phyloP scores from a whole-genome alignment of 495 filamentous ascomycete species.

The Alectoria sarmentosa region DNA sequence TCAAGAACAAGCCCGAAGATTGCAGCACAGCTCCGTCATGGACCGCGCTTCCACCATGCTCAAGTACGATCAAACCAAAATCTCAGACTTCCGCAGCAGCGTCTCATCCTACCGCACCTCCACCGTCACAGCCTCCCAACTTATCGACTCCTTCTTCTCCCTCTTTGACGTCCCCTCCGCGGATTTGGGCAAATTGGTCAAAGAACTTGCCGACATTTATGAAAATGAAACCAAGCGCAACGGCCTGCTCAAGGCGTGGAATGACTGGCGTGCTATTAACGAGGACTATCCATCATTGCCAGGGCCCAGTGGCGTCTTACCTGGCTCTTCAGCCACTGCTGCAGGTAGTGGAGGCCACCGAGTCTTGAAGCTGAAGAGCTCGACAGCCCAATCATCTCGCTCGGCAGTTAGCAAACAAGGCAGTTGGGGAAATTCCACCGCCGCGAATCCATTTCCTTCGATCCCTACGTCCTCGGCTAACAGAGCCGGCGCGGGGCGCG shows the following conservation, averaged over 20 bases:
- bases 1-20: slow-evolving; percentile 70
- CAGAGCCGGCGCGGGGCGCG: slow-evolving; percentile 34
- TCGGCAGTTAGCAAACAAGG: slow-evolving; percentile 48
- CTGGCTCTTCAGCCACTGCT: slow-evolving; percentile 39
- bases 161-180: slow-evolving; percentile 72
- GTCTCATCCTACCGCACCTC: slow-evolving; percentile 69
- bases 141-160: slow-evolving; percentile 75
- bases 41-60: slow-evolving; percentile 78
- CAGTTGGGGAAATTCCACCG: slow-evolving; percentile 40
- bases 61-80: slow-evolving; percentile 61
- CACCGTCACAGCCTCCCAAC: slow-evolving; percentile 57
- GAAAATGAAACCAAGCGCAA: slow-evolving; percentile 70
- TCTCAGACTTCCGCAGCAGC: slow-evolving; percentile 64
- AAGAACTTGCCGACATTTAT: slow-evolving; percentile 89
- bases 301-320: slow-evolving; percentile 54
- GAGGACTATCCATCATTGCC: slow-evolving; percentile 94
- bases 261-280: slow-evolving; percentile 89
- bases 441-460: slow-evolving; percentile 41
- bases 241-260: slow-evolving; percentile 73
- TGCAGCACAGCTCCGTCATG: slow-evolving; percentile 67
- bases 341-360: slow-evolving; percentile 44
- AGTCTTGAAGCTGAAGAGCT: slow-evolving; percentile 67
- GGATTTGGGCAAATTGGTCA: slow-evolving; percentile 82
- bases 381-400: slow-evolving; percentile 65
- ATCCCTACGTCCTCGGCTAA: slow-evolving; percentile 38